Evolutionary conservation across 345 rosid genomes (phyloP).

Genomic region (Jatropha curcas): DNA sequence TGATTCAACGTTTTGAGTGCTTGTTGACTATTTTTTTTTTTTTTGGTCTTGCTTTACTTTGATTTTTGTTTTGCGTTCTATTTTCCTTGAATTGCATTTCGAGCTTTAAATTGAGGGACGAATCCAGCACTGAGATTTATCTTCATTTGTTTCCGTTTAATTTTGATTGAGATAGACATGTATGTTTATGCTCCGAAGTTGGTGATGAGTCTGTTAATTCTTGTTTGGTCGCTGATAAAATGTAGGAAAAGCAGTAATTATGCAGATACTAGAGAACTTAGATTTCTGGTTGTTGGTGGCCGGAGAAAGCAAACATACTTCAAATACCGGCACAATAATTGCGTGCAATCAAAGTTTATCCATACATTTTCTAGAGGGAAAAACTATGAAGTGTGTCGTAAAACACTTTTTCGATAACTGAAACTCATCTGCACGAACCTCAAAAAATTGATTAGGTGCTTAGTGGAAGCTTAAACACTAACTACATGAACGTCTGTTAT

Average conservation of each 20-base stretch:
- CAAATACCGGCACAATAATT: too few species aligned
- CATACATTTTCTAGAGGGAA: not conserved
- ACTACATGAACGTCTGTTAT: not conserved
- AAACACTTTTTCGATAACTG: not conserved
- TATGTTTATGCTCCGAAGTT: not conserved
- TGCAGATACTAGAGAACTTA: not conserved
- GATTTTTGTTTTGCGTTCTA: not conserved
- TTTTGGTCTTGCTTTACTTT: not conserved
- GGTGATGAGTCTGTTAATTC: not conserved
- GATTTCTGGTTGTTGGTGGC: not conserved
- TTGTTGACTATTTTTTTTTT: slow-evolving; percentile 16
- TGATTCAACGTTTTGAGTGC: not conserved
- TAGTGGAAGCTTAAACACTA: not conserved
- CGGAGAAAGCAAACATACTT: not conserved
- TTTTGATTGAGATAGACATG: not conserved
- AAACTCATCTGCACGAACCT: not conserved
- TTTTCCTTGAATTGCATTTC: slow-evolving; percentile 14
- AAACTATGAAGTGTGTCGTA: not conserved
- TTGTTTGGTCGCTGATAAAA: slow-evolving; percentile 5
- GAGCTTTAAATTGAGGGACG: not conserved
- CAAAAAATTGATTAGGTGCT: not conserved
- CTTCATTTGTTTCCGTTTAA: not conserved
- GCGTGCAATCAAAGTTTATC: not conserved
- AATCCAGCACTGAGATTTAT: not conserved
- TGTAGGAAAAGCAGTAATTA: not conserved